phyloP scores from a whole-genome alignment of 257 asterid species.

The Sherardia arvensis region DNA sequence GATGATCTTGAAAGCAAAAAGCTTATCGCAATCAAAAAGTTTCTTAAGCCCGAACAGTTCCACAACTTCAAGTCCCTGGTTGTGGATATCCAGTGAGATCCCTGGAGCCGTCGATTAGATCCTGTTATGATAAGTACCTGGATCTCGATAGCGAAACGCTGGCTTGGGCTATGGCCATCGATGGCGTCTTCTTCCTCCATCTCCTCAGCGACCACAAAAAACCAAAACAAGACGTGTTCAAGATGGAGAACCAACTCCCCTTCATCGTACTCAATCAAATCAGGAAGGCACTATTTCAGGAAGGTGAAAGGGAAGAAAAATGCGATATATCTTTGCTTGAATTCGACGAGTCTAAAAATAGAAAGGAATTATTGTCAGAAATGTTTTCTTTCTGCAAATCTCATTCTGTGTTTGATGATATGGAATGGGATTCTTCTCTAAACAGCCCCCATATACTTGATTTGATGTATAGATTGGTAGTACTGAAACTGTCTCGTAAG shows the following conservation, averaged over 20 bases:
- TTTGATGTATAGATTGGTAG: neutral
- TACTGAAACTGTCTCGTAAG: neutral
- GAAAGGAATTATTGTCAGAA: neutral
- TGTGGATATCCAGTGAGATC: constrained; percentile 1
- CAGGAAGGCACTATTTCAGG: neutral
- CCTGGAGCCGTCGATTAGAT: constrained; percentile 13
- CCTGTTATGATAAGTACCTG: constrained; percentile 25
- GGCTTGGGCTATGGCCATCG: constrained; percentile 29
- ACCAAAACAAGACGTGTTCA: constrained; percentile 14
- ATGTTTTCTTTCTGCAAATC: constrained; percentile 10
- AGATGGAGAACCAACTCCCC: constrained; percentile 49
- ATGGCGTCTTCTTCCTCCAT: constrained; percentile 23
- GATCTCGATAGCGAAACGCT: constrained; percentile 25
- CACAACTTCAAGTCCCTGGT: neutral
- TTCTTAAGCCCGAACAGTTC: neutral
- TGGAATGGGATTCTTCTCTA: neutral
- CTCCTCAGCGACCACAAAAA: constrained; percentile 5
- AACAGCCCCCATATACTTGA: neutral
- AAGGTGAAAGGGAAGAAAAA: no score
- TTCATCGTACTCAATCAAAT: constrained; percentile 5
- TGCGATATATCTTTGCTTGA: no score
- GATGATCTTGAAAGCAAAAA: constrained; percentile 15
- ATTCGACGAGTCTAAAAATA: neutral
- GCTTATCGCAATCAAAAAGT: constrained; percentile 16
- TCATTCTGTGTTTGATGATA: constrained; percentile 22